A percentile compares a stretch with the other conserved stretches of the same genome.
Evolutionary conservation across 2,329 filamentous ascomycete species (phyloP).

Genomic region (Myotisia sp.): DNA sequence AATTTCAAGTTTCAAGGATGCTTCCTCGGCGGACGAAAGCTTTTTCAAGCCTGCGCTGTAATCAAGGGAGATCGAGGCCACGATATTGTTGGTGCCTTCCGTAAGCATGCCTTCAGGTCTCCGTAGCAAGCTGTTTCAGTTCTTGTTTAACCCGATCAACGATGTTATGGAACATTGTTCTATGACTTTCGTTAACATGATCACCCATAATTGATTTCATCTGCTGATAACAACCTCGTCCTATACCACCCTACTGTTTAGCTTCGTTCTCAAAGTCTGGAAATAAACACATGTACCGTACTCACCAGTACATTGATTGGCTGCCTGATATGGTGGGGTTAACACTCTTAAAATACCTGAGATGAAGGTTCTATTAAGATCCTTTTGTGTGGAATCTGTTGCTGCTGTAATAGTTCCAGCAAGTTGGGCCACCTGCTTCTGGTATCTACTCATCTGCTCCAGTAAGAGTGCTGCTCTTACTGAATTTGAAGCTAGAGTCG

Average conservation of each 20-base stretch:
- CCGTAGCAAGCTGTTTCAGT: not conserved
- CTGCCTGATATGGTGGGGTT: not conserved
- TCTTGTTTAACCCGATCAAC: not conserved
- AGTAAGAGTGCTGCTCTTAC: not conserved
- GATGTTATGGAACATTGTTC: not conserved
- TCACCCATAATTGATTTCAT: conserved; percentile 3
- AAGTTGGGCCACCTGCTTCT: not conserved
- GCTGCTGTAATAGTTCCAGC: not conserved
- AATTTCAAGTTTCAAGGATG: conserved; percentile 1
- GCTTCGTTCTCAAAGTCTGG: not conserved
- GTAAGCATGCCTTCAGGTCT: conserved; percentile 28
- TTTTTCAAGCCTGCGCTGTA: conserved; percentile 3
- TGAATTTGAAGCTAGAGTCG: not conserved
- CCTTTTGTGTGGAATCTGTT: conserved; percentile 2
- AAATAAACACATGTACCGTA: not conserved
- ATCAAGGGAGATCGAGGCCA: not conserved
- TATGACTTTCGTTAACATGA: not conserved
- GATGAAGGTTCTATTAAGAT: conserved; percentile 1
- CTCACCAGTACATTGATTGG: conserved; percentile 1
- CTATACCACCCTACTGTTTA: conserved; percentile 1
- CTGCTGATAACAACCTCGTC: not conserved
- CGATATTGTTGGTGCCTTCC: not conserved
- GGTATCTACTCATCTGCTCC: not conserved
- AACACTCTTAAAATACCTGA: not conserved
- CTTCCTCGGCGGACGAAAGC: not conserved